Evolutionary conservation across 768 basidiomycete genomes (phyloP), one percentile per base, ranked within the genome.

Genomic region (Rhodotorula toruloides): DNA sequence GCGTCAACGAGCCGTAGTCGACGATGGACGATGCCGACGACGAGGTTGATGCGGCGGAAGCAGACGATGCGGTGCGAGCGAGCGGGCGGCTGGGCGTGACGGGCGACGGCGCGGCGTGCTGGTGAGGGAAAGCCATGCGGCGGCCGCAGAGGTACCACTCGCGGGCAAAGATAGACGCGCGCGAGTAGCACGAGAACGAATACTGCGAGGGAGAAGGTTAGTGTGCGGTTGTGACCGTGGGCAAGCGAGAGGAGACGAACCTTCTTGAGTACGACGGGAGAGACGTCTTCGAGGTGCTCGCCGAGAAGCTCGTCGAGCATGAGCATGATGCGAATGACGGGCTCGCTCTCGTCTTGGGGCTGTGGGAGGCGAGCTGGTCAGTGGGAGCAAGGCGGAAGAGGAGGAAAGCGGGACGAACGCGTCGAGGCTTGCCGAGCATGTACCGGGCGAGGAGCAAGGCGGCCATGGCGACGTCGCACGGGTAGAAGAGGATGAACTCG

Each of bases 261-360:
- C 81, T 99, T 99, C 81, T 93, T 91, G 76, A 97, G 86, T 75
- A 97, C 81, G n/a, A 89, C 92, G 78, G 94, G 89, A 19, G 94
- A 97, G 39, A 99, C 83, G 71, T 90, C 88, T 74, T 92, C 89
- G 80, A 94, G 87, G 76, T 90, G 72, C 76, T 87, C 87, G 36
- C 88, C 84, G 74, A 98, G 83, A 71, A 90, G 87, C 63, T 80
- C 85, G 79, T 99, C 94, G 76, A 99, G 83, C 65, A 84, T 83
- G 53, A 89, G 86, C 40, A 94, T 87, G 66, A 96, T 86, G 74
- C 91, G 87, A 34, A 89, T 79, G 71, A 86, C 87, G 63, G 89
- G 86, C 21, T 87, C 86, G 3, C 87, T 88, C 78, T 94, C 91
- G 72, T 92, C 90, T 81, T 85, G 66, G 22, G 73, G 71, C 76